phyloP scores from a whole-genome alignment of 495 filamentous ascomycete genomes.

The Penicillium paradoxum region DNA sequence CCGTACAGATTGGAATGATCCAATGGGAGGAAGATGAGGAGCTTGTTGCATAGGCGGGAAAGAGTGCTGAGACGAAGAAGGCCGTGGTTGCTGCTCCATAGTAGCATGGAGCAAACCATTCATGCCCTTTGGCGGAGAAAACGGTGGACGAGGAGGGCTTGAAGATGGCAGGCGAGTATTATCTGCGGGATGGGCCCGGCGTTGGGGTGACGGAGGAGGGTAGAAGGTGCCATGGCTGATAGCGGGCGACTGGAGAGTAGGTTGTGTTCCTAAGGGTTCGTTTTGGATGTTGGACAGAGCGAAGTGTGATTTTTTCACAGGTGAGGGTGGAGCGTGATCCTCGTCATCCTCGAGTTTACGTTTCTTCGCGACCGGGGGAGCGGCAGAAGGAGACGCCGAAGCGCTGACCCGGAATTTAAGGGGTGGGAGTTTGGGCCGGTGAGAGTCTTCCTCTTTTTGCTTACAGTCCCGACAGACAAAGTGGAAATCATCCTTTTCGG shows the following conservation, averaged over 20 bases:
- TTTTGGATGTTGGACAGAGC: conserved; percentile 17
- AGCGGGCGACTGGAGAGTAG: conserved; percentile 20
- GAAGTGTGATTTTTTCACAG: conserved; percentile 29
- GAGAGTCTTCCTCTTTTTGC: conserved; percentile 58
- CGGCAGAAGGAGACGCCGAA: conserved; percentile 44
- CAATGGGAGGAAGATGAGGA: conserved; percentile 29
- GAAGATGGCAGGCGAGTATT: conserved; percentile 24
- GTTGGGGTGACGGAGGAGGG: conserved; percentile 38
- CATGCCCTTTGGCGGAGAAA: conserved; percentile 35
- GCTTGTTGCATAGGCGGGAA: conserved; percentile 31
- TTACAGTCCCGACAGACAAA: conserved; percentile 81
- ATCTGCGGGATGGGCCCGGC: conserved; percentile 27
- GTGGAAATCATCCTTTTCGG: conserved; percentile 80
- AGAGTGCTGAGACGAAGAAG: conserved; percentile 21
- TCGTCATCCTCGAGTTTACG: conserved; percentile 23
- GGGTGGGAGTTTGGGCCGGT: conserved; percentile 63
- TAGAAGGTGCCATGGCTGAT: conserved; percentile 28
- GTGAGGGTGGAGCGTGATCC: conserved; percentile 19
- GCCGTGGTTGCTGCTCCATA: conserved; percentile 24
- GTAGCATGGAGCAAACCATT: conserved; percentile 23
- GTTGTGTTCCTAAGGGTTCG: conserved; percentile 17
- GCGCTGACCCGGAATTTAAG: conserved; percentile 59
- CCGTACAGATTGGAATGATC: conserved; percentile 34
- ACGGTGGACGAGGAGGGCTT: conserved; percentile 33
- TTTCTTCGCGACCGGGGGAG: conserved; percentile 19